phyloP scores from a whole-genome alignment of 2,329 filamentous ascomycete genomes.

The Dothiorella sarmentorum region DNA sequence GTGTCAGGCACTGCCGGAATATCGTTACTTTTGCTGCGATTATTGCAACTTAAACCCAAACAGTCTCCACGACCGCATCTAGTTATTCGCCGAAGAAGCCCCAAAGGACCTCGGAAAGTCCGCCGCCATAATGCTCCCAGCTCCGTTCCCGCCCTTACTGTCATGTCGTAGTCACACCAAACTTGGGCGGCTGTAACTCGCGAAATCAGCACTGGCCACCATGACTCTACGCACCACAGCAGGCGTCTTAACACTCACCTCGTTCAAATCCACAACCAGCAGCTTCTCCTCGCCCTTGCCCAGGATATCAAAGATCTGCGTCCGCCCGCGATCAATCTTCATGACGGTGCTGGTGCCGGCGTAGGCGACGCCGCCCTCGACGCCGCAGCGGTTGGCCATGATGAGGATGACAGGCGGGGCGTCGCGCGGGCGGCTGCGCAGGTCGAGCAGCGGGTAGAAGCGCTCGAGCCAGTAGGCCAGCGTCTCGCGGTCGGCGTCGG shows the following conservation, averaged over 20 bases:
- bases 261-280: conserved; percentile 63
- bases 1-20: no score
- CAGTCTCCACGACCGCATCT: not conserved
- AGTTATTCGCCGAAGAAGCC: not conserved
- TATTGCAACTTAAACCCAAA: not conserved
- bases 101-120: not conserved
- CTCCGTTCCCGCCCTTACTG: not conserved
- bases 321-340: conserved; percentile 61
- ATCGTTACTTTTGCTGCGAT: not conserved
- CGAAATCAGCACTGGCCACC: not conserved
- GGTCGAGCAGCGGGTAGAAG: conserved; percentile 56
- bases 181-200: conserved; percentile 22
- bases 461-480: conserved; percentile 72
- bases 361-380: conserved; percentile 64
- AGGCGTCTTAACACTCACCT: conserved; percentile 29
- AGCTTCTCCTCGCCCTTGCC: conserved; percentile 68
- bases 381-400: conserved; percentile 67
- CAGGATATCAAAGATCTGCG: conserved; percentile 66
- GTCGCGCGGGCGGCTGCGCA: not conserved
- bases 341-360: conserved; percentile 72
- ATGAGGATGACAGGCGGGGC: conserved; percentile 61
- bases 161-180: conserved; percentile 17
- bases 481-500: conserved; percentile 66
- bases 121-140: not conserved
- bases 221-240: not conserved